Conservation (phyloP, 805 yeast genomes). For the Wickerhamiella parazyma region DNA sequence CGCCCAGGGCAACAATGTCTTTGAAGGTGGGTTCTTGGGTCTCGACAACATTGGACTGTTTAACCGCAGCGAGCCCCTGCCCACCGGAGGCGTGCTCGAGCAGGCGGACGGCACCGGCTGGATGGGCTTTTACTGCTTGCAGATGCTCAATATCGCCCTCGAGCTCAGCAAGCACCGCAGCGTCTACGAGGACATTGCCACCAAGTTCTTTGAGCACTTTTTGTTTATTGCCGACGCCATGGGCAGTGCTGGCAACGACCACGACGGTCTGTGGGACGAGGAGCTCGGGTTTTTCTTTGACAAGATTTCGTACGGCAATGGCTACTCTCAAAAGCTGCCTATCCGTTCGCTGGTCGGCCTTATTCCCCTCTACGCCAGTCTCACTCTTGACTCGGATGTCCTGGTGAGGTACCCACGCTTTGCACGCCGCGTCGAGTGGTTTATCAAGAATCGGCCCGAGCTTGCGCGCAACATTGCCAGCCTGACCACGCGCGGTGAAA, state of each 20-base stretch:
- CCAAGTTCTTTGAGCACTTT: slow-evolving; percentile 88
- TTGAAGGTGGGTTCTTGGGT: slow-evolving; percentile 90
- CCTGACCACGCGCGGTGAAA: slow-evolving; percentile 58
- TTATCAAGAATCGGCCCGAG: slow-evolving; percentile 51
- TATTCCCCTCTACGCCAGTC: slow-evolving; percentile 79
- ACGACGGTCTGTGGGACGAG: slow-evolving; percentile 76
- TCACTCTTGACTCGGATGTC: slow-evolving; percentile 76
- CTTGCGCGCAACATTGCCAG: slow-evolving; percentile 75
- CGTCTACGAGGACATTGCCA: slow-evolving; percentile 85
- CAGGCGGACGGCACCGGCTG: slow-evolving; percentile 96
- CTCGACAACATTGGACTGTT: slow-evolving; percentile 86
- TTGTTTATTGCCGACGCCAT: slow-evolving; percentile 84
- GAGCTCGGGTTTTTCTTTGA: slow-evolving; percentile 81
- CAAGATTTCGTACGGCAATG: slow-evolving; percentile 71
- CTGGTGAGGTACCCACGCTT: slow-evolving; percentile 68
- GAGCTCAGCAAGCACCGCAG: slow-evolving; percentile 76
- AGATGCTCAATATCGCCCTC: slow-evolving; percentile 83
- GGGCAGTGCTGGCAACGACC: slow-evolving; percentile 44
- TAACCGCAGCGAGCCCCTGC: slow-evolving; percentile 84
- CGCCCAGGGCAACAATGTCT: slow-evolving; percentile 70
- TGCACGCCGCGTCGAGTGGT: slow-evolving; percentile 74
- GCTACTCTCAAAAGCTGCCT: slow-evolving; percentile 52
- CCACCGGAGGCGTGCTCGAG: slow-evolving; percentile 79
- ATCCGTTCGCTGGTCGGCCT: slow-evolving; percentile 83
- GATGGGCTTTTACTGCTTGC: slow-evolving; percentile 88